Base-by-base conservation (phyloP, 257 asterid genomes). In the Paulownia fortunei region DNA sequence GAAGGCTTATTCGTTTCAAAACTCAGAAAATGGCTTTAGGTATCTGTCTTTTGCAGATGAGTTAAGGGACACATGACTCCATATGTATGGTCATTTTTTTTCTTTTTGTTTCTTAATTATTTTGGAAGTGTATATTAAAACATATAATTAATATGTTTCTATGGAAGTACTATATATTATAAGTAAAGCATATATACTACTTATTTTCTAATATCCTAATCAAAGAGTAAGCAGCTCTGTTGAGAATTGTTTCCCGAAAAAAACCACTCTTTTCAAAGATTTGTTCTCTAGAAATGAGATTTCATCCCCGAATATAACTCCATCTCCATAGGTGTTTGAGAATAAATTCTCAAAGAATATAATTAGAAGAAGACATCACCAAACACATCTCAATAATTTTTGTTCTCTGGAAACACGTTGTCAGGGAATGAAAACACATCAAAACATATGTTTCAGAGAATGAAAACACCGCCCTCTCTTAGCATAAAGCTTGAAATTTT, bases 391-490 rank as follows among this genome's bases (percentile, higher is more conserved):
- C 72, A 71, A 21, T 32, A n/a, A 12, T 7, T 16, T 52, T 70
- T 32, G 36, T 51, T 46, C 64, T 19, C 32, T 12, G 6, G 24
- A 34, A 36, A 70, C 34, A 51, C 16, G 64, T 49, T 54, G 26
- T 39, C 78, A 73, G 32, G 32, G 46, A 59, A 73, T 9, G 3
- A 60, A 42, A 61, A 32, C 60, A 44, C 24, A 51, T 51, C 55
- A 13, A 65, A 51, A 46, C 44, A 54, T 3, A 9, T n/a, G 71
- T 19, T 39, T 64, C 52, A 37, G 19, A 61, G 24, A 6, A 61
- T 61, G 6, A 30, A 34, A 63, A 26, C 16, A 13, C 18, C 47
- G 47, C 23, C 60, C 23, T 15, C 5, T 34, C 41, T 21, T 3
- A 49, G 66, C 41, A 64, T 3, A 69, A 55, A 69, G 55, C 41